Conservation (phyloP, 176 grass and related monocot genomes). For the Elaeis guineensis region DNA sequence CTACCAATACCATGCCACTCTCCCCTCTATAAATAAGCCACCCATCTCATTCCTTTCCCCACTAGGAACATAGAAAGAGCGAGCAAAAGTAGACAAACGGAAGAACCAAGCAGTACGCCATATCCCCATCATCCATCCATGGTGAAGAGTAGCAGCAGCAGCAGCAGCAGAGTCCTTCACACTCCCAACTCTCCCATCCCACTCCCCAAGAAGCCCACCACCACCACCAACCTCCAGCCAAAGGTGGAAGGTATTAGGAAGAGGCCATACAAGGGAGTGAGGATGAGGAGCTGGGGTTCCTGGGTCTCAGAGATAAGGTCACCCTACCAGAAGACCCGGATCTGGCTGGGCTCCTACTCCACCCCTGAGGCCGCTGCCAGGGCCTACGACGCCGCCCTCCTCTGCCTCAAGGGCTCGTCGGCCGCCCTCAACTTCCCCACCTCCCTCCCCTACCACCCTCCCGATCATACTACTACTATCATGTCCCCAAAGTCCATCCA, state of each 20-base stretch:
- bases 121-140: constrained; percentile 16
- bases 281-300: constrained; percentile 13
- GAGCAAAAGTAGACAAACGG: no score
- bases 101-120: constrained; percentile 5
- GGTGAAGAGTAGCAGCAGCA: constrained; percentile 54
- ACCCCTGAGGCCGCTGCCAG: constrained; percentile 12
- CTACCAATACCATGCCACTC: neutral
- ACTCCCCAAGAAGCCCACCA: no score
- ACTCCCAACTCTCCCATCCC: no score
- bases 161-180: neutral
- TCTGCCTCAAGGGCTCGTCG: constrained; percentile 17
- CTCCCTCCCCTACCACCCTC: constrained; percentile 31
- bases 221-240: neutral
- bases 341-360: constrained; percentile 18
- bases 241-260: constrained; percentile 3
- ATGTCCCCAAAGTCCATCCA: no score
- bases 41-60: constrained; percentile 11
- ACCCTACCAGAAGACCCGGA: constrained; percentile 15
- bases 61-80: neutral
- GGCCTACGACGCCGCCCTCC: constrained; percentile 17
- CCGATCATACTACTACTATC: neutral
- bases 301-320: constrained; percentile 15
- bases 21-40: constrained; percentile 41
- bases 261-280: constrained; percentile 23
- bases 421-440: constrained; percentile 72